Evolutionary conservation across 73 alveolate species (phyloP).

Genomic region (Tetrahymena thermophila): DNA sequence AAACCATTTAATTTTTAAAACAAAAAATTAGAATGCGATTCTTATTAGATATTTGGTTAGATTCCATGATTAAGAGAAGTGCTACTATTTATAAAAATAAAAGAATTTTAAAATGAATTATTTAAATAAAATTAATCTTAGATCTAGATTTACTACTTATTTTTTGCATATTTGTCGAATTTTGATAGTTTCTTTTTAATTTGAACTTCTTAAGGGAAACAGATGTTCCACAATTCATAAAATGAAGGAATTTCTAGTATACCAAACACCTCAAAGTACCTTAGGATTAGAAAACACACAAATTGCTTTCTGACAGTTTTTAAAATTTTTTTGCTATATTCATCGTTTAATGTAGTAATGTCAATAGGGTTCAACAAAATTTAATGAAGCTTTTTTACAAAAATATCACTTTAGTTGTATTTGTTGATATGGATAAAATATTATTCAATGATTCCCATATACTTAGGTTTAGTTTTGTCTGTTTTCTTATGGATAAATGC

Average conservation of each 20-base stretch:
- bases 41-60: too few relatives aligned
- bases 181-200: not conserved
- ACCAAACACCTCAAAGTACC: not conserved
- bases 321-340: too few relatives aligned
- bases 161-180: not conserved
- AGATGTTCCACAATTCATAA: not conserved
- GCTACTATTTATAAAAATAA: too few relatives aligned
- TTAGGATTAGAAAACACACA: not conserved
- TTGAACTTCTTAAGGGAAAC: not conserved
- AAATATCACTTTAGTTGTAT: not conserved
- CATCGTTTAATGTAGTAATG: too few relatives aligned
- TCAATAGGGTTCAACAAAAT: not conserved
- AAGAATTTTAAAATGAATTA: too few relatives aligned
- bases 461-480: not conserved
- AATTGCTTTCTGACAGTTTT: not conserved
- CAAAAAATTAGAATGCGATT: too few relatives aligned
- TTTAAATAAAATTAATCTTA: too few relatives aligned
- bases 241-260: not conserved
- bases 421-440: too few relatives aligned
- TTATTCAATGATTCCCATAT: not conserved
- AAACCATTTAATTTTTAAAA: too few relatives aligned
- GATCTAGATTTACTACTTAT: too few relatives aligned
- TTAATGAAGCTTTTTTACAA: too few relatives aligned
- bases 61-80: too few relatives aligned
- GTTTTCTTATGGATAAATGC: not conserved